Conservation (phyloP, 108 stramenopile species). For the Skeletonema marinoi region DNA sequence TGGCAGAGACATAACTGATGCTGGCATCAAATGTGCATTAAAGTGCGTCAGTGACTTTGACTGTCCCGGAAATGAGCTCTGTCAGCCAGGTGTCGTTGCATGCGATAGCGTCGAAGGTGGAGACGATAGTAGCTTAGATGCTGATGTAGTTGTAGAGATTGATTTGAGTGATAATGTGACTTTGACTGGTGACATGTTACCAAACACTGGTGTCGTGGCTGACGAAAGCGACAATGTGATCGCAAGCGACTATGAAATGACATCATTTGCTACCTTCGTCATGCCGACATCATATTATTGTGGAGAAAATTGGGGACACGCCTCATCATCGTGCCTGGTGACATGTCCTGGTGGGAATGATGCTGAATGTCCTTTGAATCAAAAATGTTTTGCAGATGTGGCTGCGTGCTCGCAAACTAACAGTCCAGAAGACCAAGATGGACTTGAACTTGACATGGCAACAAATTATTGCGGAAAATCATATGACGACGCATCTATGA, state of each 20-base stretch:
- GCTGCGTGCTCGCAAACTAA: not conserved
- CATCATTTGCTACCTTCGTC: not conserved
- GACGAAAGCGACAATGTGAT: not conserved
- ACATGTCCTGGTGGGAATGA: conserved; percentile 19
- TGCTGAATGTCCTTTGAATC: conserved; percentile 30
- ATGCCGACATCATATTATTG: conserved; percentile 9
- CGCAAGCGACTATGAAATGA: not conserved
- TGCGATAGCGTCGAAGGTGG: not conserved
- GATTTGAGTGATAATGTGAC: not conserved
- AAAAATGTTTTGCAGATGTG: conserved; percentile 41
- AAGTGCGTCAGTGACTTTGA: not conserved
- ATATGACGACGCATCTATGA: conserved; percentile 72
- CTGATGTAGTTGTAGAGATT: not conserved
- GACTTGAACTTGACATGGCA: not conserved
- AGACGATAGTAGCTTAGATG: not conserved
- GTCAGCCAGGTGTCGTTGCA: not conserved
- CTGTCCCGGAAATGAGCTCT: conserved; percentile 11
- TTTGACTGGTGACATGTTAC: not conserved
- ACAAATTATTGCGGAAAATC: conserved; percentile 62
- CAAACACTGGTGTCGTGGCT: not conserved
- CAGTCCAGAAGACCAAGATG: not conserved
- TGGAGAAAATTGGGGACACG: conserved; percentile 17
- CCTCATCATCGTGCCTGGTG: conserved; percentile 4
- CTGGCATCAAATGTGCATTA: not conserved
- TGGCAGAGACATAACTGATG: not conserved